Evolutionary conservation across 768 basidiomycete genomes (phyloP).

Genomic region (Auricularia auricula-judae): DNA sequence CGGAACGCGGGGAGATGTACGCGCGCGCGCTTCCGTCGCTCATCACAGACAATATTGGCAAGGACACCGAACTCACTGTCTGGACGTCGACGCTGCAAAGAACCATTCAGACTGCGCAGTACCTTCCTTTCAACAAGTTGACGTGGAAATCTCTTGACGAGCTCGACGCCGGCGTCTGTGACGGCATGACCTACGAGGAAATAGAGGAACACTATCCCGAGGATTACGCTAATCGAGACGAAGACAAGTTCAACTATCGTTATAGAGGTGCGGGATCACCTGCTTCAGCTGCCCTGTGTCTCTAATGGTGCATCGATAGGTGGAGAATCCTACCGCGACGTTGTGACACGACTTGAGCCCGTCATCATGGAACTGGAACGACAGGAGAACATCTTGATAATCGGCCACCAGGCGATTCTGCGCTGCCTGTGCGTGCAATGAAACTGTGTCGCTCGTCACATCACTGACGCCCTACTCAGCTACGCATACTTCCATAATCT

Average conservation of each 20-base stretch:
- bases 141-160: conserved; percentile 99
- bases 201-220: conserved; percentile 97
- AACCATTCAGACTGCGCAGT: conserved; percentile 81
- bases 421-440: conserved; percentile 34
- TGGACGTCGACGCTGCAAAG: conserved; percentile 98
- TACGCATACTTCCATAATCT: conserved; percentile 96
- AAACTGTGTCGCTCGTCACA: background rate
- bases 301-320: conserved; percentile 18
- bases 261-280: conserved; percentile 49
- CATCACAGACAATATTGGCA: conserved; percentile 83
- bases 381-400: conserved; percentile 93
- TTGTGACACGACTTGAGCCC: conserved; percentile 88
- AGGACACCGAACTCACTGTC: conserved; percentile 41
- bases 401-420: conserved; percentile 90
- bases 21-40: conserved; percentile 76
- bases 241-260: conserved; percentile 99
- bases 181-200: conserved; percentile 99
- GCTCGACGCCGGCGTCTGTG: conserved; percentile 96
- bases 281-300: no score
- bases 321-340: conserved; percentile 97
- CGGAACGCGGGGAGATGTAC: conserved; percentile 75
- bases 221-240: conserved; percentile 94
- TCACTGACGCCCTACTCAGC: conserved; percentile 26
- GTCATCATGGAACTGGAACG: conserved; percentile 99
- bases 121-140: conserved; percentile 77